These are phyloP conservation scores for Fagus crenata DNA, from an alignment of 306 rosid species.

Conservation along the genomic window DNA sequence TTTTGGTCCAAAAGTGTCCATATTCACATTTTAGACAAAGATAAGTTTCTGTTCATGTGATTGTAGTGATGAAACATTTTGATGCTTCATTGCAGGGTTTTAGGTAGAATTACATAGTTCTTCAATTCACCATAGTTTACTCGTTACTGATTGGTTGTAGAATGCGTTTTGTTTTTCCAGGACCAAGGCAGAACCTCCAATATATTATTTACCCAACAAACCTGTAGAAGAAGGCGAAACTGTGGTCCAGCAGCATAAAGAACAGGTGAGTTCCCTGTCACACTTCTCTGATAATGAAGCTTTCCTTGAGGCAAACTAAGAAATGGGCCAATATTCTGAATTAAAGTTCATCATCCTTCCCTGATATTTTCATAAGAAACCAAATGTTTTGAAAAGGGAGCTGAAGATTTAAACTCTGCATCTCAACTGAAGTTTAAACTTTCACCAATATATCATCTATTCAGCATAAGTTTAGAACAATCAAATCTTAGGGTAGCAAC, in stretches of 20 bases:
- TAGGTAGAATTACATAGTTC: conserved; percentile 35
- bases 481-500: too few species aligned
- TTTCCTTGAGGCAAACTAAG: not conserved
- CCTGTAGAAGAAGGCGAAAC: conserved; percentile 65
- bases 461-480: too few species aligned
- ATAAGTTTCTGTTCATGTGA: conserved; percentile 94
- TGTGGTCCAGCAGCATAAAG: conserved; percentile 60
- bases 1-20: conserved; percentile 99
- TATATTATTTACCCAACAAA: conserved; percentile 86
- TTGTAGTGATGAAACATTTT: conserved; percentile 69
- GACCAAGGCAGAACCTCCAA: conserved; percentile 91
- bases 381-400: not conserved
- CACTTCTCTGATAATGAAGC: not conserved
- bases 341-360: not conserved
- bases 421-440: not conserved
- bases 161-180: conserved; percentile 51
- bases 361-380: not conserved
- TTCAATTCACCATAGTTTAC: conserved; percentile 15
- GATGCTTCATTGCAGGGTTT: conserved; percentile 52
- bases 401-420: not conserved
- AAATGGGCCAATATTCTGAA: not conserved
- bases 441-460: not conserved
- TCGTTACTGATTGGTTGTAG: conserved; percentile 23
- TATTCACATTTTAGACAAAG: conserved; percentile 97
- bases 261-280: conserved; percentile 57